Percentiles rank a stretch among this genome's conserved stretches.
Conservation (phyloP, 2,329 filamentous ascomycete species). For the Pezizomycotina sp. region DNA sequence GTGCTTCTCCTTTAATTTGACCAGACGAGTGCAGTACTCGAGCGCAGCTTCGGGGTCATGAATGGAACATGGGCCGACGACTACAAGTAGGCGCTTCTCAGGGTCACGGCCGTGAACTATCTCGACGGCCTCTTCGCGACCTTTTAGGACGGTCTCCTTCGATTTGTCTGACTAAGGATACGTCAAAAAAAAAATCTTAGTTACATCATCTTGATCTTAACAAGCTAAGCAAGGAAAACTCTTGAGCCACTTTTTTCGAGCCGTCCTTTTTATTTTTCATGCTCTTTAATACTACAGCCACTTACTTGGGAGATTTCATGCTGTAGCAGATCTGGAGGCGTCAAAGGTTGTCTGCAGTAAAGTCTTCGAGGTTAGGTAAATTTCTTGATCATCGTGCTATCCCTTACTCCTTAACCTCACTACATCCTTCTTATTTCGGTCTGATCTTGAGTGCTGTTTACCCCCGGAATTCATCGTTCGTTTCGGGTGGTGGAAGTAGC, state of each 20-base stretch:
- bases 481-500: constrained; percentile 3
- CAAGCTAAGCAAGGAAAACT: too few species aligned
- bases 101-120: constrained; percentile 49
- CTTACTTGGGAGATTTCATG: constrained; percentile 56
- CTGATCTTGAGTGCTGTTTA: too few species aligned
- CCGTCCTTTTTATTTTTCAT: too few species aligned
- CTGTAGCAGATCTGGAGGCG: constrained; percentile 83
- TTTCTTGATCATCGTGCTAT: too few species aligned
- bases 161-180: constrained; percentile 26
- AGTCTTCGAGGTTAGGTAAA: too few species aligned
- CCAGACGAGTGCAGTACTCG: constrained; percentile 71
- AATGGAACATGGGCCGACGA: constrained; percentile 91
- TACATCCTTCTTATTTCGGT: too few species aligned
- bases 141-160: constrained; percentile 40
- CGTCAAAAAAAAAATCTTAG: not conserved
- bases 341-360: constrained; percentile 57
- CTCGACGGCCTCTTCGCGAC: constrained; percentile 48
- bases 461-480: too few species aligned
- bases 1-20: constrained; percentile 61
- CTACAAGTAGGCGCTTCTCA: constrained; percentile 71
- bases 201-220: too few species aligned
- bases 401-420: not conserved
- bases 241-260: too few species aligned
- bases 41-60: constrained; percentile 79
- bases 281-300: too few species aligned